A percentile compares a stretch with the other conserved stretches of the same genome.
phyloP scores from a whole-genome alignment of 2,329 filamentous ascomycete species.

The Neonectria sp. region DNA sequence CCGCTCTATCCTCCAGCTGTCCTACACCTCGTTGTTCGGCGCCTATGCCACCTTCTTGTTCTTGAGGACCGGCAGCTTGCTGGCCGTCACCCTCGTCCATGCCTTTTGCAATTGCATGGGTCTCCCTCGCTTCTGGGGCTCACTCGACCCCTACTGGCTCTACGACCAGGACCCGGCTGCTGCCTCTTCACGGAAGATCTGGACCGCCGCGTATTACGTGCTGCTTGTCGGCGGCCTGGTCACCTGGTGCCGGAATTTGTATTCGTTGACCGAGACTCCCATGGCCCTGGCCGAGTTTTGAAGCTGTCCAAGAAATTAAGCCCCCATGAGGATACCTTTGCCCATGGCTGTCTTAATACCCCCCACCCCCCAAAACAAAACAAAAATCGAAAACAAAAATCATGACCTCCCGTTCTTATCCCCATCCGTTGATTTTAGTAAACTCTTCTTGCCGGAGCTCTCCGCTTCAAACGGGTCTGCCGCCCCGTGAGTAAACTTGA shows the following conservation, averaged over 20 bases:
- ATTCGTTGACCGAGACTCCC: conserved; percentile 75
- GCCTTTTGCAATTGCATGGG: conserved; percentile 95
- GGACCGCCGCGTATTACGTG: conserved; percentile 86
- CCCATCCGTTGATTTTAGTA: not conserved
- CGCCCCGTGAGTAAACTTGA: not conserved
- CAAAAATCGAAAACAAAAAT: not conserved
- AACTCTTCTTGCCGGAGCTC: not conserved
- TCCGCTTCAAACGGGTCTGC: not conserved
- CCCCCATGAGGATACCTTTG: not conserved
- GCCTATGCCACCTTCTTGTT: conserved; percentile 94
- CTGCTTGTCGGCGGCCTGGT: conserved; percentile 80
- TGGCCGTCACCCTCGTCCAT: conserved; percentile 83
- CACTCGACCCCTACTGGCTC: conserved; percentile 71
- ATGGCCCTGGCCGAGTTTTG: conserved; percentile 50
- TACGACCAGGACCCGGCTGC: conserved; percentile 40
- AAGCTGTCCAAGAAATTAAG: conserved; percentile 27
- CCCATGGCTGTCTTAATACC: not conserved
- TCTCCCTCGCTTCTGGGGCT: conserved; percentile 87
- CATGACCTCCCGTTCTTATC: not conserved
- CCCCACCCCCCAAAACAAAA: too few relatives aligned
- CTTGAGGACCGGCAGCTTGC: conserved; percentile 85
- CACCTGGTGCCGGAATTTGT: conserved; percentile 80
- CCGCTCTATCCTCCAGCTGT: conserved; percentile 86
- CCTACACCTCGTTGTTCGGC: conserved; percentile 93
- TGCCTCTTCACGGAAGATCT: conserved; percentile 56